A percentile compares a stretch with the other conserved stretches of the same genome.
phyloP scores from a whole-genome alignment of 2,329 filamentous ascomycete genomes.

The Penicillium capsulatum region DNA sequence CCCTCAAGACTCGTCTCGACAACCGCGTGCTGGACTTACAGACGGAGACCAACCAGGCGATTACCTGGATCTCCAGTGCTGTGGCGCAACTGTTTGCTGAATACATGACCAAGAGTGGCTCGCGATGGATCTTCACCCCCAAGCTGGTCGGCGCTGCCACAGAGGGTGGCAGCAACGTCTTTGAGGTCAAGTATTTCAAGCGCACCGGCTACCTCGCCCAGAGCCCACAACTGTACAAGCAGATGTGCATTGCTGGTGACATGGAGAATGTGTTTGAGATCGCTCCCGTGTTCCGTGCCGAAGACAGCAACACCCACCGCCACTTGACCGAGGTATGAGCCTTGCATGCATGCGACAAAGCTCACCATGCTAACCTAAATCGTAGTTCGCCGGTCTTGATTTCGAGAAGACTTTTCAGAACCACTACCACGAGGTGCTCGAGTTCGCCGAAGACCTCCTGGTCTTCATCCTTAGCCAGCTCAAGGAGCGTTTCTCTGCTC shows the following conservation, averaged over 20 bases:
- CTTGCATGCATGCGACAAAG: not conserved
- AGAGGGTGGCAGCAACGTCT: conserved; percentile 90
- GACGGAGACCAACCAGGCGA: conserved; percentile 84
- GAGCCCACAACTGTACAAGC: conserved; percentile 63
- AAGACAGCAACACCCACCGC: conserved; percentile 64
- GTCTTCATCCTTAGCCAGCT: conserved; percentile 48
- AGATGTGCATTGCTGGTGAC: conserved; percentile 63
- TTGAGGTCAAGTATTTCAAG: conserved; percentile 84
- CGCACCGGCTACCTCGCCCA: conserved; percentile 67
- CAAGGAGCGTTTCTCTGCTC: conserved; percentile 42
- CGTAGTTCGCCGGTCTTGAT: conserved; percentile 50
- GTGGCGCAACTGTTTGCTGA: conserved; percentile 69
- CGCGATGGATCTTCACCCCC: conserved; percentile 82
- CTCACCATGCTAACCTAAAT: conserved; percentile 16
- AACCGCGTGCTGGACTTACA: conserved; percentile 92
- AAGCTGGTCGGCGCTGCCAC: conserved; percentile 85
- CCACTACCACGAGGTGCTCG: conserved; percentile 51
- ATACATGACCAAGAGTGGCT: conserved; percentile 70
- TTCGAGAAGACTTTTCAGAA: conserved; percentile 50
- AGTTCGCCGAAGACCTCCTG: conserved; percentile 48
- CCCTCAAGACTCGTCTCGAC: conserved; percentile 78
- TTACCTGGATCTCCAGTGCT: conserved; percentile 66
- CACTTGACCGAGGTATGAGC: conserved; percentile 57
- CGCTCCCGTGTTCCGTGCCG: conserved; percentile 63
- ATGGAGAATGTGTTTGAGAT: conserved; percentile 63